Evolutionary conservation across 305 asterid species (phyloP).

Genomic region (Withania somnifera): DNA sequence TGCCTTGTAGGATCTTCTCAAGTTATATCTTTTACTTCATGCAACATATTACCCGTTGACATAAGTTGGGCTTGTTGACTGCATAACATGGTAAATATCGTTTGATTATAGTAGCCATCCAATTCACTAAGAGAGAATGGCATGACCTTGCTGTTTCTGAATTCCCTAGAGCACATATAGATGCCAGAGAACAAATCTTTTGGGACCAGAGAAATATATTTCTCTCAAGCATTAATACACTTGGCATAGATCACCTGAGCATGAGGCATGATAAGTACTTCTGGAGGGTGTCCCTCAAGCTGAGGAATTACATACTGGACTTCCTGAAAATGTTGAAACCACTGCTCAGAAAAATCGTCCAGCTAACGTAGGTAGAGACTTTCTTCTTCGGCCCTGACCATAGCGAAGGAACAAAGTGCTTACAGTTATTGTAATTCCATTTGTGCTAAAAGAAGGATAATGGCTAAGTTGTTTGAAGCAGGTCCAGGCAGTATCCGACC

Average conservation of each 20-base stretch:
- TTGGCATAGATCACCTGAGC: slow-evolving; percentile 24
- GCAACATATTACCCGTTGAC: background rate
- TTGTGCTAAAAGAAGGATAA: slow-evolving; percentile 27
- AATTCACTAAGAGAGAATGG: slow-evolving; percentile 21
- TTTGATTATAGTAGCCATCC: slow-evolving; percentile 33
- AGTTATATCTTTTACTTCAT: slow-evolving; percentile 1
- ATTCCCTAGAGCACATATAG: slow-evolving; percentile 29
- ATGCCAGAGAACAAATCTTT: slow-evolving; percentile 10
- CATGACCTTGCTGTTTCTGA: slow-evolving; percentile 14
- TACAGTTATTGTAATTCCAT: slow-evolving; percentile 27
- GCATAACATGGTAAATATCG: slow-evolving; percentile 12
- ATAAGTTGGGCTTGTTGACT: slow-evolving; percentile 2
- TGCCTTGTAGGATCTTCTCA: background rate
- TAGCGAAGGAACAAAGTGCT: slow-evolving; percentile 27
- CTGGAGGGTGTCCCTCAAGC: slow-evolving; percentile 21
- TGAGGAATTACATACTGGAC: slow-evolving; percentile 21
- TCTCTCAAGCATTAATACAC: slow-evolving; percentile 19
- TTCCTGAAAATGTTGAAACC: slow-evolving; percentile 23
- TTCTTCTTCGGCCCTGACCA: slow-evolving; percentile 12
- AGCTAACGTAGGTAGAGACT: slow-evolving; percentile 28
- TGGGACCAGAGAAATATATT: slow-evolving; percentile 9
- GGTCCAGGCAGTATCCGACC: slow-evolving; percentile 38
- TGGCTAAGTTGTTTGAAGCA: slow-evolving; percentile 42
- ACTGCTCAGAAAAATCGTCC: slow-evolving; percentile 39
- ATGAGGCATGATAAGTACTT: slow-evolving; percentile 36